Evolutionary conservation across 1,284 basidiomycete species (phyloP), one percentile per base, ranked within the genome.

Genomic region (Ustilago crameri): DNA sequence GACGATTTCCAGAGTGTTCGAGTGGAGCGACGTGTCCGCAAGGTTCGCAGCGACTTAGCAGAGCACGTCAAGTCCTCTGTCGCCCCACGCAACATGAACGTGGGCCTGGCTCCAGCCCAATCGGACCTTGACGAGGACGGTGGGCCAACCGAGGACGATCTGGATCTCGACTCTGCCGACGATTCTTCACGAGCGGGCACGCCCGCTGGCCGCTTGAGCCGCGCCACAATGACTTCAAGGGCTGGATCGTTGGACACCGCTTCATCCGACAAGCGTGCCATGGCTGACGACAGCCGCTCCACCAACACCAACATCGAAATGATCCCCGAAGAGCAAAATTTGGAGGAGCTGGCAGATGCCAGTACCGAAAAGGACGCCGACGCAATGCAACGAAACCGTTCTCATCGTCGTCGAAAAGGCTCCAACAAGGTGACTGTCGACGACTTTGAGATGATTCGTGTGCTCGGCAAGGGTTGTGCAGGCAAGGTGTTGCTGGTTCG

Each of bases 1-100:
- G 93, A 94, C 79, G 92, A 94, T 82, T 84, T 94, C 45, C 90
- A 93, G 85, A 93, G 91, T 78, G 89, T 90, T 5, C 88, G 92
- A 43, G 89, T 91, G 42, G 92, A 94, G 84, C 87, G 93, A 59
- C 90, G 92, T 3, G 91, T 94, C 83, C 92, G 93, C 84, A 89
- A 91, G 42, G 91, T 92, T 17, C 87, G 91, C 53, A 92, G 91
- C 50, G 93, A 93, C 53, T 57, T 78, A 43, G 60, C 71, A 41
- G 38, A 69, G 43, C 50, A 70, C 46, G 66, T 77, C 54, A 75
- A 70, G 51, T 68, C 72, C 2, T 59, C 62, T 3, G 75, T 77
- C 2, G 73, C 74, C 5, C 75, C 76, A 3, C 61, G 69, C 17
- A 79, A 79, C 54, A 76, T 66, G 55, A 79, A 79, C 45, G 75